A percentile compares a stretch with the other conserved stretches of the same genome.
Conservation (phyloP, 148 eudicot species). For the Rhododendron ferrugineum region DNA sequence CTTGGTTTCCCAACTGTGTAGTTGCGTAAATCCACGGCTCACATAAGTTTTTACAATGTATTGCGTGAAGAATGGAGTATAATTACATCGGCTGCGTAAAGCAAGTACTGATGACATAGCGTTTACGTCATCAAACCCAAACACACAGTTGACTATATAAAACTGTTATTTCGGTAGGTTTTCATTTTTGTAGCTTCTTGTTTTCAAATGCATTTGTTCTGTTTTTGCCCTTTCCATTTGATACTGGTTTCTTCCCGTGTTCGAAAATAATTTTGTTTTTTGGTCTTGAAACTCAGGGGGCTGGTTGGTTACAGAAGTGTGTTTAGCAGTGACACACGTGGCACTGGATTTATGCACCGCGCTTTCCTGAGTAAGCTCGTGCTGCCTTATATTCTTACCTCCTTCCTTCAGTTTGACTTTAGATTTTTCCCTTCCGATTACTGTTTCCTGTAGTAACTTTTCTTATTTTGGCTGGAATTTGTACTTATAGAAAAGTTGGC, state of each 20-base stretch:
- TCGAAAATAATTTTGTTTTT: neutral
- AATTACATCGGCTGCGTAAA: neutral
- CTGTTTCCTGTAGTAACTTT: neutral
- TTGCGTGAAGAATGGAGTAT: neutral
- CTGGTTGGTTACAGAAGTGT: conserved; percentile 99
- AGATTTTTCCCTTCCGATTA: neutral
- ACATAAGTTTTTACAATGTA: no score
- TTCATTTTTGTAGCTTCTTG: neutral
- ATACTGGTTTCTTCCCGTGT: neutral
- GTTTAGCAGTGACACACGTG: conserved; percentile 91
- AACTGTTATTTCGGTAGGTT: neutral
- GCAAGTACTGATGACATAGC: neutral
- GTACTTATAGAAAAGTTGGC: neutral
- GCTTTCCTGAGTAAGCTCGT: conserved; percentile 76
- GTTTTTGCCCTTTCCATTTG: conserved; percentile 1
- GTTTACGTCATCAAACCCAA: no score
- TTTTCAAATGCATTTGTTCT: neutral
- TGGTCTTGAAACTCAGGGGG: conserved; percentile 59
- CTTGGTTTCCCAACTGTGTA: neutral
- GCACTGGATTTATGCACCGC: conserved; percentile 99
- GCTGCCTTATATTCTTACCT: conserved; percentile 3
- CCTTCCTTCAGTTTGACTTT: neutral
- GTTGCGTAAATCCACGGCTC: neutral
- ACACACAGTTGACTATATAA: neutral
- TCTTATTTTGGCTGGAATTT: neutral